Base-by-base conservation (phyloP, 345 rosid genomes). In the Durio zibethinus region DNA sequence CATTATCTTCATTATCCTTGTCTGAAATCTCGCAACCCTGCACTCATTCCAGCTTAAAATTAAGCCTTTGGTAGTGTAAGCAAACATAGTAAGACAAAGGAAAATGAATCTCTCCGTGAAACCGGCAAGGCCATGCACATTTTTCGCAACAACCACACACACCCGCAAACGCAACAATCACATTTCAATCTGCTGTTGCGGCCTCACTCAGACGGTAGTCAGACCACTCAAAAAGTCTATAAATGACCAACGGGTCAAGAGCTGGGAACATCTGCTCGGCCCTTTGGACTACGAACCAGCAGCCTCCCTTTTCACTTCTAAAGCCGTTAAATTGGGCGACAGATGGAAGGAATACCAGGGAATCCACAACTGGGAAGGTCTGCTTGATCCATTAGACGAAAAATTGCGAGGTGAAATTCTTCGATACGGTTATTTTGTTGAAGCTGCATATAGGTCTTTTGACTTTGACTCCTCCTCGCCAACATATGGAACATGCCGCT, bases 351-450 rank as follows among this genome's bases (percentile, higher is more conserved):
- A 90, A 43, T 89, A 89, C 77, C 94, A 89, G 43, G 94, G 94
- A 12, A 11, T 77, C 5, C 65, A 73, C 12, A 85, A 90, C 83
- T 90, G 94, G 94, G 91, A 89, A 31, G 92, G 92, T 0, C 67
- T 89, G 40, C 90, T 90, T 23, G 93, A 95, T 77, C 99, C 99
- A 6, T 90, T 95, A 0, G 99, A 95, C 77, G 92, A 93, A 15
- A 91, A 81, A 74, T 82, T 96, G 78, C 90, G 97, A 0, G 56
- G 80, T 0, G 99, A 93, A 76, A 92, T 96, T 56, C 88, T 96
- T 40, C 89, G 99, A 20, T 96, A 96, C 61, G 99, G 99, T 8
- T 79, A 79, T 6, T 93, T 96, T 80, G 93, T 93, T 0, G 92
- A 92, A 10, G 91, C 97, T 5, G 90, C 99, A 4, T 96, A 96